Evolutionary conservation across 257 asterid genomes (phyloP), one percentile per base, ranked within the genome.

Genomic region (Solanum etuberosum): DNA sequence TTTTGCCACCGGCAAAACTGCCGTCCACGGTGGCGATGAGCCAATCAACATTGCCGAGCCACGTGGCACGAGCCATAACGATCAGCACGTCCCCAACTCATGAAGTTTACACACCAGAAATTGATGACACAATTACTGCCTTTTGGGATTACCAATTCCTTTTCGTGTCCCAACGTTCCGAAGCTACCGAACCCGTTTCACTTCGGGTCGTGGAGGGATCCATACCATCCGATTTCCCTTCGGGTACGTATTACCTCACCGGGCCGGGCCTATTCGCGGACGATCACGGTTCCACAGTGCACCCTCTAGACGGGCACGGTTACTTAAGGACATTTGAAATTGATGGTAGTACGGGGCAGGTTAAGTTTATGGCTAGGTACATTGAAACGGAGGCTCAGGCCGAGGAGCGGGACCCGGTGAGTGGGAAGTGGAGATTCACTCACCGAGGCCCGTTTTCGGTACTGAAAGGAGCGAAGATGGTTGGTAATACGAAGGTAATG

Each of bases 391-490:
- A 97, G 94, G 99, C 99, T 76, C 96, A 93, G 85, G 92, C 70
- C 34, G 99, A 95, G 94, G 99, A 97, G 93, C 91, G 97, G 2
- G 98, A 97, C 81, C 92, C 95, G 15, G 89, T 57, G 37, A 97
- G 97, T 4, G 99, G 98, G 5, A 91, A 78, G 93, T 97, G 99
- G 99, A 91, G 93, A 91, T 95, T 97, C 91, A 95, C 99, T 1
- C 99, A 97, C 90, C 96, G 99, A 1, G 99, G 99, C 14, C 99
- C 99, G 74, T 97, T 97, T 48, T 97, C 99, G 65, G 99, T 97
- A 43, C 42, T 97, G 67, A 95, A 93, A 88, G 99, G 99, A 0
- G 98, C 94, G 59, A 94, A 90, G 13, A 95, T 94, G 96, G 91
- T 94, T 48, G 99, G 99, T 43, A 97, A 97, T 4, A 95, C 99